Evolutionary conservation across 192 early-diverging fungal species (phyloP).

Genomic region (Coemansia sp.): DNA sequence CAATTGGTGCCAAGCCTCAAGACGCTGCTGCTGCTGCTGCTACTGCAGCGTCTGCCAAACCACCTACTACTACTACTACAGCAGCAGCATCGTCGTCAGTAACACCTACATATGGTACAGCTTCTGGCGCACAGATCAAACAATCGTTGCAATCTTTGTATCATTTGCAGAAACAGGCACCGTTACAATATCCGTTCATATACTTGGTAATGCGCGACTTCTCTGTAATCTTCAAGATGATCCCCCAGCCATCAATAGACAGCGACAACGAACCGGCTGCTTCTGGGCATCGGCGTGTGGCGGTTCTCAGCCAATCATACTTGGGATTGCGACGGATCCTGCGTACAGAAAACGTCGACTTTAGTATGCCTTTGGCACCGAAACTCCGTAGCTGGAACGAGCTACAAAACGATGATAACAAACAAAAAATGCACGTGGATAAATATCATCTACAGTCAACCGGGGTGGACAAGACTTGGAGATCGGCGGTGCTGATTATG

Average conservation of each 20-base stretch:
- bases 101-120: not conserved
- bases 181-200: slow-evolving; percentile 35
- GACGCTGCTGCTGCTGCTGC: not conserved
- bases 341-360: slow-evolving; percentile 20
- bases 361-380: slow-evolving; percentile 44
- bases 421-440: not conserved
- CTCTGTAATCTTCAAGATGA: slow-evolving; percentile 34
- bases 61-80: not conserved
- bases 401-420: slow-evolving; percentile 9
- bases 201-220: slow-evolving; percentile 38
- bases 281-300: slow-evolving; percentile 15
- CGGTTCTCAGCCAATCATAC: slow-evolving; percentile 38
- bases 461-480: slow-evolving; percentile 40
- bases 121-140: slow-evolving; percentile 16
- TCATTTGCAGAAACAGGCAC: slow-evolving; percentile 25
- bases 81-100: not conserved
- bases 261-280: not conserved
- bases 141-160: slow-evolving; percentile 34
- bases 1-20: slow-evolving; percentile 4
- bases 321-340: slow-evolving; percentile 37
- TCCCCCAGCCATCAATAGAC: not conserved
- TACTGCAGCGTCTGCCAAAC: not conserved
- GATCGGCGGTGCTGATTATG: slow-evolving; percentile 37
- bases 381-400: slow-evolving; percentile 34
- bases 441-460: slow-evolving; percentile 20